Evolutionary conservation across 805 yeast genomes (phyloP).

Genomic region (Candida xyloterini): DNA sequence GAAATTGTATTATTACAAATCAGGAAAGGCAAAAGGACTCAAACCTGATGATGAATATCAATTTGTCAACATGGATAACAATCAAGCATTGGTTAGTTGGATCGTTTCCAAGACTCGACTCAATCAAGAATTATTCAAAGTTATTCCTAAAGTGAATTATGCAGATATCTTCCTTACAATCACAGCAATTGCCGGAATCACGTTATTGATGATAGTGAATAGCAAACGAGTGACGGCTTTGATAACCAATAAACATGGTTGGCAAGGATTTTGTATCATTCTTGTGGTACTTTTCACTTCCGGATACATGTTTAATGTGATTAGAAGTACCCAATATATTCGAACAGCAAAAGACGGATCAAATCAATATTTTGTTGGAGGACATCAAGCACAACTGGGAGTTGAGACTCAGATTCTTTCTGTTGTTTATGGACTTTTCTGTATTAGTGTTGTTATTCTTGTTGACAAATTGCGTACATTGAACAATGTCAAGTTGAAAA

Average conservation of each 20-base stretch:
- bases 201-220: slow-evolving; percentile 28
- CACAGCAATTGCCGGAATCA: slow-evolving; percentile 35
- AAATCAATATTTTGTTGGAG: slow-evolving; percentile 42
- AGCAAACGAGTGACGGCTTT: slow-evolving; percentile 38
- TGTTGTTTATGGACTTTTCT: slow-evolving; percentile 65
- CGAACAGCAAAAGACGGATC: slow-evolving; percentile 40
- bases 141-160: slow-evolving; percentile 44
- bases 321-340: slow-evolving; percentile 68
- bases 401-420: slow-evolving; percentile 87
- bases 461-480: slow-evolving; percentile 54
- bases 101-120: slow-evolving; percentile 24
- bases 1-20: slow-evolving; percentile 45
- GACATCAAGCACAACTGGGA: slow-evolving; percentile 77
- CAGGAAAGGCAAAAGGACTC: slow-evolving; percentile 24
- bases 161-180: slow-evolving; percentile 33
- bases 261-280: slow-evolving; percentile 71
- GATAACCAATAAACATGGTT: slow-evolving; percentile 52
- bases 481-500: slow-evolving; percentile 43
- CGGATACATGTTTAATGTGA: slow-evolving; percentile 92
- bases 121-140: slow-evolving; percentile 26
- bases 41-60: slow-evolving; percentile 39
- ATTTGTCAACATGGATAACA: slow-evolving; percentile 43
- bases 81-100: slow-evolving; percentile 34
- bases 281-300: slow-evolving; percentile 68
- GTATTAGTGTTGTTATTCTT: slow-evolving; percentile 57